These are phyloP conservation scores for Mortierella sp. DNA, from an alignment of 371 early-diverging fungal species.

Conservation along the genomic window DNA sequence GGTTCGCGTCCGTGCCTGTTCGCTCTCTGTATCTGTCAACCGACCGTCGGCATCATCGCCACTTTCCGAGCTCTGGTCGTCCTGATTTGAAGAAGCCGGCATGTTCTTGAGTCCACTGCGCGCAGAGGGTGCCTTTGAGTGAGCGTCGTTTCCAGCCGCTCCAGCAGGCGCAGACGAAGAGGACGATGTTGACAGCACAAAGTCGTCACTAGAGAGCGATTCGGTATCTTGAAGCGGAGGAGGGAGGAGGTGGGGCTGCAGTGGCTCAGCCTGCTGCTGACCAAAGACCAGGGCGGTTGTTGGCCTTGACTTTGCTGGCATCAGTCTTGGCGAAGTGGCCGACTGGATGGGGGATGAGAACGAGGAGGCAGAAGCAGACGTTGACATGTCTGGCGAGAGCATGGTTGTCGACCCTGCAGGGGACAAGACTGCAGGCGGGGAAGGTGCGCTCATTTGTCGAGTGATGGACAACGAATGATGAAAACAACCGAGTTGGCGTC, in stretches of 20 bases:
- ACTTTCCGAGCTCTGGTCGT: constrained; percentile 29
- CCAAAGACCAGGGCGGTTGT: constrained; percentile 50
- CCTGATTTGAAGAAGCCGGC: not conserved
- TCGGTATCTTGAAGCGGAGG: constrained; percentile 36
- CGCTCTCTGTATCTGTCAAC: constrained; percentile 48
- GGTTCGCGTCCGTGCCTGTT: constrained; percentile 15
- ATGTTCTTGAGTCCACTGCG: constrained; percentile 2
- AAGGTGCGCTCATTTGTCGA: not conserved
- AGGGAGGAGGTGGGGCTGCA: constrained; percentile 12
- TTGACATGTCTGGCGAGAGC: constrained; percentile 30
- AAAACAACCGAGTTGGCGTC: not conserved
- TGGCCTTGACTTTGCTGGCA: constrained; percentile 51
- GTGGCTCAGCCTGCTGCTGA: constrained; percentile 29
- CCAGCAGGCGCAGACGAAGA: constrained; percentile 8
- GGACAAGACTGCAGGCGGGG: constrained; percentile 10
- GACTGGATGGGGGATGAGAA: constrained; percentile 37
- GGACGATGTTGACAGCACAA: constrained; percentile 30
- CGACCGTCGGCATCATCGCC: constrained; percentile 47
- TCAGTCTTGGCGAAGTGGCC: constrained; percentile 54
- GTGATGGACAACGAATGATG: not conserved
- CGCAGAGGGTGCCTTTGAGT: not conserved
- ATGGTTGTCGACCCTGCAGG: constrained; percentile 20
- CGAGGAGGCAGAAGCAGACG: constrained; percentile 15
- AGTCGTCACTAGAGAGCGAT: constrained; percentile 49
- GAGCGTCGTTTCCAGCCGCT: constrained; percentile 4